A percentile compares a stretch with the other conserved stretches of the same genome.
Conservation (phyloP, 148 eudicot species). For the Agrostemma githago region DNA sequence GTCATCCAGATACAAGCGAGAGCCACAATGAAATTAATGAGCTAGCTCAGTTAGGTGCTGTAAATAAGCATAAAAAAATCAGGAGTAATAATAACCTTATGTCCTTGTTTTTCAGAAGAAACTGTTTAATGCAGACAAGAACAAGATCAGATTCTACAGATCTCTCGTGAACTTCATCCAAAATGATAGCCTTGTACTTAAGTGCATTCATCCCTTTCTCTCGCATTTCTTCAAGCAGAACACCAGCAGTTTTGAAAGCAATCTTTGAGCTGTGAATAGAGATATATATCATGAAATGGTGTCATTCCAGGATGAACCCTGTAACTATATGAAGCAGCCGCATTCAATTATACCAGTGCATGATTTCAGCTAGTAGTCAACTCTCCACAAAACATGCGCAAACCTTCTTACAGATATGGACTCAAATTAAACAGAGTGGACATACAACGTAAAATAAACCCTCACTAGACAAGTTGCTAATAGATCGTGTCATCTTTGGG, state of each 20-base stretch:
- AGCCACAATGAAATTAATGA: not conserved
- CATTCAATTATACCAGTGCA: not conserved
- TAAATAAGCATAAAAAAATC: not conserved
- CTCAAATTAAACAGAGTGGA: not conserved
- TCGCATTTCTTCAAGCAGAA: conserved; percentile 87
- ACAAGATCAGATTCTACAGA: conserved; percentile 97
- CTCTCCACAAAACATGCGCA: not conserved
- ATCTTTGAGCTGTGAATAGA: conserved; percentile 60
- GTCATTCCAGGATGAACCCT: not conserved
- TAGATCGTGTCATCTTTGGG: not conserved
- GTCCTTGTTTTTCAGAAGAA: conserved; percentile 59
- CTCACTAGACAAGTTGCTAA: conserved; percentile 9
- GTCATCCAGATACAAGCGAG: not conserved
- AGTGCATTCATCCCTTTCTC: conserved; percentile 80
- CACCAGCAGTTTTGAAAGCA: conserved; percentile 93
- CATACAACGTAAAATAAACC: conserved; percentile 6
- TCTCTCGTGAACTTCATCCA: conserved; percentile 99
- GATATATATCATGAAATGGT: conserved; percentile 1
- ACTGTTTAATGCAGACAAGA: conserved; percentile 90
- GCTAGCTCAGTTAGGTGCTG: not conserved
- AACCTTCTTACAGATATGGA: not conserved
- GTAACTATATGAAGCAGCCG: not conserved
- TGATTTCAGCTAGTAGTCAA: not conserved
- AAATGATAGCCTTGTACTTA: conserved; percentile 85
- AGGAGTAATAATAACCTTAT: conserved; percentile 45